Evolutionary conservation across 2,329 filamentous ascomycete genomes (phyloP).

Genomic region (Aspergillus ruber): DNA sequence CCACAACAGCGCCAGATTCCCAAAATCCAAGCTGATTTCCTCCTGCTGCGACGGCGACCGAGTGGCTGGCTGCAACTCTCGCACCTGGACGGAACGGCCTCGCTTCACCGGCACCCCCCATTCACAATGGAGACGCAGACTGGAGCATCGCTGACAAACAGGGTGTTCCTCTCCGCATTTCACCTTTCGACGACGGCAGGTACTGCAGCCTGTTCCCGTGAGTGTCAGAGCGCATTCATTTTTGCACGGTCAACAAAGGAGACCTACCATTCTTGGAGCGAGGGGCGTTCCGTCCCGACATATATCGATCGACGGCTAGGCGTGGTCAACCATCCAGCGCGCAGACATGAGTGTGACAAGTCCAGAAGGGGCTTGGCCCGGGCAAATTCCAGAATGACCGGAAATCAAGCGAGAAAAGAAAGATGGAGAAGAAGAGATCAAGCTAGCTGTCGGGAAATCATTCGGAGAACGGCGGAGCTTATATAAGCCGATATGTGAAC

Average conservation of each 20-base stretch:
- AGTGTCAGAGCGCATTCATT: not conserved
- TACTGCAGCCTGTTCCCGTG: constrained; percentile 27
- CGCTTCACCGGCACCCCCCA: constrained; percentile 28
- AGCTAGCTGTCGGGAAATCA: too few relatives aligned
- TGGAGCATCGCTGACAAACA: constrained; percentile 26
- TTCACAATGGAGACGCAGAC: constrained; percentile 27
- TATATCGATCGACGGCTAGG: constrained; percentile 10
- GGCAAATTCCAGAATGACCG: too few relatives aligned
- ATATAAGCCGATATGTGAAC: too few relatives aligned
- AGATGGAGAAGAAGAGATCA: too few relatives aligned
- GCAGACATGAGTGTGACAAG: not conserved
- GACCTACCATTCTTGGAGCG: constrained; percentile 34
- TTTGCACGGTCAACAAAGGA: not conserved
- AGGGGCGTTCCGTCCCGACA: constrained; percentile 32
- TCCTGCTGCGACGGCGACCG: constrained; percentile 7
- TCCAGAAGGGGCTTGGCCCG: not conserved
- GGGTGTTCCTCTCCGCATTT: constrained; percentile 32
- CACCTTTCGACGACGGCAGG: constrained; percentile 32
- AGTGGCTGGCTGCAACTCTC: constrained; percentile 21
- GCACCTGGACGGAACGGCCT: constrained; percentile 16
- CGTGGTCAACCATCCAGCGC: not conserved
- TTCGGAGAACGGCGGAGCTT: too few relatives aligned
- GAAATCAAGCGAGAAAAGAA: too few relatives aligned
- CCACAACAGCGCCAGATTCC: constrained; percentile 6
- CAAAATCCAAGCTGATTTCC: constrained; percentile 4